Percentiles rank a stretch among this genome's conserved stretches.
These are phyloP conservation scores for Huntiella abstrusa DNA, from an alignment of 2,329 filamentous ascomycete species.

Conservation along the genomic window DNA sequence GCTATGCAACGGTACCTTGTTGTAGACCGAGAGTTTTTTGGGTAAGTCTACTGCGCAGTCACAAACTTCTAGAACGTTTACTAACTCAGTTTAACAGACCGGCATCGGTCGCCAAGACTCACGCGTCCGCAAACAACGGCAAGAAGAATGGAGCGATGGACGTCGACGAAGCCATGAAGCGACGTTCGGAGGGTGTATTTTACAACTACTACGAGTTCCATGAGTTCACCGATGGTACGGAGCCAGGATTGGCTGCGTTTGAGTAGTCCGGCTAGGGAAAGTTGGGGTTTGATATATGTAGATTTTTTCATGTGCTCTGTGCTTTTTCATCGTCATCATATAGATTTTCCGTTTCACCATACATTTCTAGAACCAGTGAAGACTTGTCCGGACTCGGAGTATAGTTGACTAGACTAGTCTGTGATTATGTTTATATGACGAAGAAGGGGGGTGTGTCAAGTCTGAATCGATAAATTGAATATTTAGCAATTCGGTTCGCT, in stretches of 20 bases:
- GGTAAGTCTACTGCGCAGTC: constrained; percentile 30
- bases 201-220: constrained; percentile 35
- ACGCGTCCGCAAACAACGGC: constrained; percentile 19
- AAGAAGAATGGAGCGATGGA: constrained; percentile 31
- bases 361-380: too few species aligned
- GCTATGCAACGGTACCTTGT: constrained; percentile 71
- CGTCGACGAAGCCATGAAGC: constrained; percentile 31
- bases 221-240: constrained; percentile 25
- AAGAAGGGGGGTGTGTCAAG: too few species aligned
- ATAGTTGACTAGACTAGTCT: neutral
- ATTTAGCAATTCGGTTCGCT: too few species aligned
- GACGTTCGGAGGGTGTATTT: constrained; percentile 32
- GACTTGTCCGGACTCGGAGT: neutral
- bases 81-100: constrained; percentile 21
- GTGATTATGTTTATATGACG: too few species aligned
- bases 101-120: constrained; percentile 24
- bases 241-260: constrained; percentile 32
- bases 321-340: neutral
- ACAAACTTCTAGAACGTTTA: constrained; percentile 7
- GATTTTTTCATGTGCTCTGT: neutral
- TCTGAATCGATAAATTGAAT: too few species aligned
- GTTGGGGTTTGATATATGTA: neutral
- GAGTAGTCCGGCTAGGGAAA: constrained; percentile 20
- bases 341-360: neutral
- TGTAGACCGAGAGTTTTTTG: constrained; percentile 74